phyloP scores from a whole-genome alignment of 495 filamentous ascomycete genomes.

The Cairneyella variabilis region DNA sequence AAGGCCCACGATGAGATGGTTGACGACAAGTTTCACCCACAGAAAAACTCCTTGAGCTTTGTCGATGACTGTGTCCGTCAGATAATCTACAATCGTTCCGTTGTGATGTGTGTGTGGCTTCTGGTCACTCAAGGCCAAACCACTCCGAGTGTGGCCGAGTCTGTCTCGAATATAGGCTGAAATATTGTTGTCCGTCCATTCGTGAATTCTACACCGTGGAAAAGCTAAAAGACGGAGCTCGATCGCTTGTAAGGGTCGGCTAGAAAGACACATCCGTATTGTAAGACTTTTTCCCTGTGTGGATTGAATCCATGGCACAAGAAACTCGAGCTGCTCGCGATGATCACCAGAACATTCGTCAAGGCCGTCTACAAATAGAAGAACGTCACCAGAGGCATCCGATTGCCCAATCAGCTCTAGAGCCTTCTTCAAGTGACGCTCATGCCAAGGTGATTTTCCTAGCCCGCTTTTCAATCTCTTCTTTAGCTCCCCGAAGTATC shows the following conservation, averaged over 20 bases:
- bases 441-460: neutral
- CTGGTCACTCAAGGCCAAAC: neutral
- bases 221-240: constrained; percentile 4
- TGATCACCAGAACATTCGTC: constrained; percentile 12
- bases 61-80: constrained; percentile 3
- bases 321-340: constrained; percentile 13
- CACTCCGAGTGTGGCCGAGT: neutral
- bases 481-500: constrained; percentile 1
- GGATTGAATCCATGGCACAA: neutral
- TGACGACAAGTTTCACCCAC: constrained; percentile 14
- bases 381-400: neutral
- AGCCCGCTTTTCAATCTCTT: constrained; percentile 1
- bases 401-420: constrained; percentile 4
- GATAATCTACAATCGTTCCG: neutral
- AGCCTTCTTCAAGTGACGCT: constrained; percentile 3
- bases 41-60: constrained; percentile 19
- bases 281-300: neutral
- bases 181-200: constrained; percentile 25
- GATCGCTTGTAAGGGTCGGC: constrained; percentile 7
- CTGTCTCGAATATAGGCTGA: constrained; percentile 14
- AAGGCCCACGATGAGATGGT: constrained; percentile 8
- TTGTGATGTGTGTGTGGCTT: neutral
- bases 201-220: constrained; percentile 21
- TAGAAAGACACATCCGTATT: constrained; percentile 12
- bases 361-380: constrained; percentile 10